Evolutionary conservation across 2,329 filamentous ascomycete species (phyloP), one percentile per base, ranked within the genome.

Genomic region (Calonectria pseudoreteaudii): DNA sequence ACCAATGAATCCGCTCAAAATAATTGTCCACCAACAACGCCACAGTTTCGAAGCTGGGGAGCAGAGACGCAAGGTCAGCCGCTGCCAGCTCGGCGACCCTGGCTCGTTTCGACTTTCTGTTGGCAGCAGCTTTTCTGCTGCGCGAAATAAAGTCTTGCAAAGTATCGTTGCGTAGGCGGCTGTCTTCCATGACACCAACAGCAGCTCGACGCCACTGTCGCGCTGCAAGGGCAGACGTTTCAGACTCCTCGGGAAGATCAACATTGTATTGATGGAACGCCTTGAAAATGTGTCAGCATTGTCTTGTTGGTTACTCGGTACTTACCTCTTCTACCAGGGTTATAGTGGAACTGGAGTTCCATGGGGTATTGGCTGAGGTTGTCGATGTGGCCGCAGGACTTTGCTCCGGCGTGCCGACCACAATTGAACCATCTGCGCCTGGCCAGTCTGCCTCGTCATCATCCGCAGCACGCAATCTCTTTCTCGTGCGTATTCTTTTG

Each of bases 1-100:
- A 86, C 84, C 84, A 86, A 49, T 86, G 84, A 0, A 82, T 78
- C n/a, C 81, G 79, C 65, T 85, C 82, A 73, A 86, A 86, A 62
- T 85, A 85, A 30, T 36, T 85, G 49, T 84, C 80, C 8, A 85
- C 78, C 11, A 85, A 74, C 18, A 82, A 30, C 16, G 64, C 41
- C 7, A 79, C 78, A 2, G 76, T 77, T 26, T 83, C 75, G 10
- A 74, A 73, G 2, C 70, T 44, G 2, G 82, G 80, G 0, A 84
- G 69, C 8, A 81, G 31, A 1, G 76, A 69, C 10, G 50, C 14
- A 13, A 79, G 53, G 38, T 76, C 70, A 9, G 41, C 26, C 18
- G 60, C 62, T 18, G 66, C 50, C 36, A 66, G 23, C 30, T 60
- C 36, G 9, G 58, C 58, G 5, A 66, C 11, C 36, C 31, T 49